These are phyloP conservation scores for Aspergillus sp. DNA, from an alignment of 2,329 filamentous ascomycete species.

Conservation along the genomic window DNA sequence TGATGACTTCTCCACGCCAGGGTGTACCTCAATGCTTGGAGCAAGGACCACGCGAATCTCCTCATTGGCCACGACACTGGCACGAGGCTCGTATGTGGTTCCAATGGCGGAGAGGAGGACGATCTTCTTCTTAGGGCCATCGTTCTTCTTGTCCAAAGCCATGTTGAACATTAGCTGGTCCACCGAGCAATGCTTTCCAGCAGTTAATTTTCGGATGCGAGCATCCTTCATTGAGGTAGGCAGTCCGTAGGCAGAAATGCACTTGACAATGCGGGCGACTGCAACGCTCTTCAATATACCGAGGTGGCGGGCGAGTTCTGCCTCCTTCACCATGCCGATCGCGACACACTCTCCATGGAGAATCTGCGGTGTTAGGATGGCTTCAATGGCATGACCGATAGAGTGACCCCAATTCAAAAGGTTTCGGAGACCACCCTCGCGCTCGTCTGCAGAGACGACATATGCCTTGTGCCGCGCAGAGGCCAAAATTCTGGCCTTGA, in stretches of 20 bases:
- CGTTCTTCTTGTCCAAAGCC: slow-evolving; percentile 99
- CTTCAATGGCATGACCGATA: slow-evolving; percentile 95
- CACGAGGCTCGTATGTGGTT: slow-evolving; percentile 79
- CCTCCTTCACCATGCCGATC: slow-evolving; percentile 98
- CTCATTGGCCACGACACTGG: slow-evolving; percentile 83
- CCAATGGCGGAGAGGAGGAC: slow-evolving; percentile 90
- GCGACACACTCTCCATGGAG: slow-evolving; percentile 94
- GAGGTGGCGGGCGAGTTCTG: slow-evolving; percentile 85
- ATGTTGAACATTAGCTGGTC: slow-evolving; percentile 86
- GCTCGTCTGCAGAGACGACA: slow-evolving; percentile 91
- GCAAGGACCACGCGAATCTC: slow-evolving; percentile 82
- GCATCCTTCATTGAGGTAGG: slow-evolving; percentile 84
- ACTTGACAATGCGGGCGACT: slow-evolving; percentile 86
- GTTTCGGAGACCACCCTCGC: slow-evolving; percentile 90
- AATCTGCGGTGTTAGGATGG: slow-evolving; percentile 90
- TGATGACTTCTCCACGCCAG: slow-evolving; percentile 66
- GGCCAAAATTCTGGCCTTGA: slow-evolving; percentile 80
- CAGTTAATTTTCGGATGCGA: slow-evolving; percentile 75
- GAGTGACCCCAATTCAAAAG: slow-evolving; percentile 97
- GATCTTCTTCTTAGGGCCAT: slow-evolving; percentile 92
- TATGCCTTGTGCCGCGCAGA: slow-evolving; percentile 92
- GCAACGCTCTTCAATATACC: slow-evolving; percentile 82
- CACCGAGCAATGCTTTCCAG: slow-evolving; percentile 83
- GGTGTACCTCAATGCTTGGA: slow-evolving; percentile 70
- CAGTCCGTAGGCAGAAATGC: slow-evolving; percentile 88